Evolutionary conservation across 352 stramenopile genomes (phyloP), one percentile per base, ranked within the genome.

Genomic region (Globisporangium polare): DNA sequence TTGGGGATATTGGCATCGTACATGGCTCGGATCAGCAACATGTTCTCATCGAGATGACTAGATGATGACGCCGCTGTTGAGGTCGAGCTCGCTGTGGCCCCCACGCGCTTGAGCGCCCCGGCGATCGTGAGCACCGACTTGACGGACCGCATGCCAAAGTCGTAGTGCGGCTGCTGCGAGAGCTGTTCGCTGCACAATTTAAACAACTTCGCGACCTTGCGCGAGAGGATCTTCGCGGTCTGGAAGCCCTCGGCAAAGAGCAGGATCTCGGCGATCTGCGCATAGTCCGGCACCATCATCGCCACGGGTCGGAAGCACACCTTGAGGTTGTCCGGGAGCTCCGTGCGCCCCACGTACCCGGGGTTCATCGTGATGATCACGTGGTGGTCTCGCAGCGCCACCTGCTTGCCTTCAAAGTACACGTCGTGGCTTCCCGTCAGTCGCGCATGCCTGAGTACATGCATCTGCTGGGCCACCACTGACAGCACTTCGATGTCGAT

Each of bases 1-100:
- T 98, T 98, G 17, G 90, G 86, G 12, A 94, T 74, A 61, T 98
- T 98, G 3, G 83, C 89, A 37, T 97, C 89, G 24, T 94, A 78
- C 68, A 99, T 91, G 15, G 96, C 98, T 53, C 93, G 86, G 60
- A 98, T 98, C 4, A 99, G 73, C 22, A 99, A 75, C 17, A 80
- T 46, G 53, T 82, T 85, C 33, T 90, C 82, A 18, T 89, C 77
- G 7, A 68, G 46, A 0, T 61, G 65, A 3, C 20, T 59, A 31
- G 63, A 63, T 17, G 0, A 9, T 4, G 33, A 20, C 39, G 9
- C 22, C 13, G 45, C 5, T 29, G 52, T 15, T 55, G 53, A 13
- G 52, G 42, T 46, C 17, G 37, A 57, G 27, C 50, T 27, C 31
- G n/a, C 8, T 12, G 26, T 24, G 5, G 52, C 29, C 33, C 46